Evolutionary conservation across 768 basidiomycete genomes (phyloP).

Genomic region (Asterophora parasitica): DNA sequence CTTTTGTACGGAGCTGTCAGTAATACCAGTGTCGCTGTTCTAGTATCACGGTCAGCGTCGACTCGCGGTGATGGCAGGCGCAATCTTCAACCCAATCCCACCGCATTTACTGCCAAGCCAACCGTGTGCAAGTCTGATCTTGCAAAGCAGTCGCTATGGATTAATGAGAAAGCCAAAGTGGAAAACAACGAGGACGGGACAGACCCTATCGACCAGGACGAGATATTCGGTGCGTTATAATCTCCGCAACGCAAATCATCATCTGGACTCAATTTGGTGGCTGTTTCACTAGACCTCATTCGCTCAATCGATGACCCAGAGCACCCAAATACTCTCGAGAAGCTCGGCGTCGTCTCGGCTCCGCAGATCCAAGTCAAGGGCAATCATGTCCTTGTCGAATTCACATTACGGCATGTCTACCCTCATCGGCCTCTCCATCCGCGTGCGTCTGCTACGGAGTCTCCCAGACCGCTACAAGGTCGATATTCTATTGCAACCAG

Average conservation of each 20-base stretch:
- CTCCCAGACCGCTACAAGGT: constrained; percentile 92
- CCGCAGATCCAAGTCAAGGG: constrained; percentile 62
- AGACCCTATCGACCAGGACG: constrained; percentile 84
- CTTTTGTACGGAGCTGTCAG: too few species aligned
- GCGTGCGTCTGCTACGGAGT: constrained; percentile 84
- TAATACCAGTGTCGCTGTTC: too few species aligned
- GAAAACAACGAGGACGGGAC: constrained; percentile 48
- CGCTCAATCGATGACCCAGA: constrained; percentile 93
- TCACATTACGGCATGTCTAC: constrained; percentile 99
- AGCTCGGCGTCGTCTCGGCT: constrained; percentile 90
- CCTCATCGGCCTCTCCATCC: constrained; percentile 96
- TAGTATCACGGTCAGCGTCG: too few species aligned
- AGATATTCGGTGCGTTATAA: constrained; percentile 71
- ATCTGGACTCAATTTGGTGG: neutral
- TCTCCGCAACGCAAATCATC: neutral
- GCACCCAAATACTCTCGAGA: constrained; percentile 90
- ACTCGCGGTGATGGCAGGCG: constrained; percentile 39
- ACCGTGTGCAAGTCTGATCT: constrained; percentile 38
- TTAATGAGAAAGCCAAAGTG: constrained; percentile 39
- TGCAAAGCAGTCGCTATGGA: constrained; percentile 56
- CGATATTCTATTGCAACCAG: constrained; percentile 88
- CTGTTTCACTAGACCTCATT: constrained; percentile 63
- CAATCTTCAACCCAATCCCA: constrained; percentile 88
- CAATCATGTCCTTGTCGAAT: constrained; percentile 82
- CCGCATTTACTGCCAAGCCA: constrained; percentile 58